phyloP scores from a whole-genome alignment of 768 basidiomycete genomes.

The Hygrocybe coccinea region DNA sequence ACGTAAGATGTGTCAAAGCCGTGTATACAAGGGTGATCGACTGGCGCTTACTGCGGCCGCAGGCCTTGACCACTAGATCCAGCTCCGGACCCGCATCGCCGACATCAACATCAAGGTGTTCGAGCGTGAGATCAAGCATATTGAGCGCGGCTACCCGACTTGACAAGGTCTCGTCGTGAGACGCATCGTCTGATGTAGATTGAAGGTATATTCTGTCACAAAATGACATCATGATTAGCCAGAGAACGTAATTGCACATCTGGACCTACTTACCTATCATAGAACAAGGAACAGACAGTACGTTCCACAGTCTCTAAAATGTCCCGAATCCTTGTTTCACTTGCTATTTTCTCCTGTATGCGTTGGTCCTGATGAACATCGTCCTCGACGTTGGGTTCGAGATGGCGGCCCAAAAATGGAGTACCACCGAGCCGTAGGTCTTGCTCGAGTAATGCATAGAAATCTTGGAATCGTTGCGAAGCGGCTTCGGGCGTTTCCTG shows the following conservation, averaged over 20 bases:
- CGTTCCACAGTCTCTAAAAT: slow-evolving; percentile 73
- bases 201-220: slow-evolving; percentile 68
- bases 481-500: slow-evolving; percentile 50
- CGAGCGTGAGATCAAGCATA: slow-evolving; percentile 80
- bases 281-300: slow-evolving; percentile 66
- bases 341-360: slow-evolving; percentile 31
- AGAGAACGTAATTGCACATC: not conserved
- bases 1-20: not conserved
- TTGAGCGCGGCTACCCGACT: slow-evolving; percentile 88
- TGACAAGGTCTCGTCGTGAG: slow-evolving; percentile 86
- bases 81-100: slow-evolving; percentile 49
- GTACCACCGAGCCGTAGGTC: slow-evolving; percentile 48
- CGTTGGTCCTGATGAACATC: slow-evolving; percentile 32
- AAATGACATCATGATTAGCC: not conserved
- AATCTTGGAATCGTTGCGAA: slow-evolving; percentile 58
- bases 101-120: slow-evolving; percentile 85
- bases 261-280: slow-evolving; percentile 61
- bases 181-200: slow-evolving; percentile 58
- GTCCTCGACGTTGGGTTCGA: slow-evolving; percentile 26
- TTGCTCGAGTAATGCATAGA: slow-evolving; percentile 62
- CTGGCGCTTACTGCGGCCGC: slow-evolving; percentile 65
- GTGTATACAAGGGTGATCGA: not conserved
- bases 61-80: slow-evolving; percentile 59
- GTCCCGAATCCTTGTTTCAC: slow-evolving; percentile 48
- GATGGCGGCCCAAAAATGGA: slow-evolving; percentile 28